A percentile compares a stretch with the other conserved stretches of the same genome.
Evolutionary conservation across 352 stramenopile species (phyloP).

Genomic region (Phytopythium helicoides): DNA sequence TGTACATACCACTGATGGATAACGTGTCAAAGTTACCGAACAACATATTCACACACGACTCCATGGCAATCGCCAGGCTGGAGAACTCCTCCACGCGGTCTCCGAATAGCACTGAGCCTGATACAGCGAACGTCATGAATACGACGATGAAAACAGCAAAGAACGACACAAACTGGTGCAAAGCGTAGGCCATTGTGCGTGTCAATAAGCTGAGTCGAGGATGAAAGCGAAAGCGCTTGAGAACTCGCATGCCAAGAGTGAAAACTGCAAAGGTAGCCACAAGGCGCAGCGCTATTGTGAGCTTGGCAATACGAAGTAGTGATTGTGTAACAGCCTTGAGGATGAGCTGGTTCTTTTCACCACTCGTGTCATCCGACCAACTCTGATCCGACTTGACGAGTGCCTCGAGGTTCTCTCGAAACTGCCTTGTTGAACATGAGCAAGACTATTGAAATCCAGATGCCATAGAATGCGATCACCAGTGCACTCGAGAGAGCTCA

Average conservation of each 20-base stretch:
- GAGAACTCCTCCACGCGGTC: conserved; percentile 40
- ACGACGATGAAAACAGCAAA: conserved; percentile 53
- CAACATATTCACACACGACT: conserved; percentile 55
- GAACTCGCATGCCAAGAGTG: conserved; percentile 23
- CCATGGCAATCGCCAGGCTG: conserved; percentile 24
- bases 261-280: conserved; percentile 25
- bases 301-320: conserved; percentile 20
- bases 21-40: conserved; percentile 53
- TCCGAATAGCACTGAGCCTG: conserved; percentile 44
- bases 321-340: conserved; percentile 26
- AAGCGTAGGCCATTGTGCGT: conserved; percentile 31
- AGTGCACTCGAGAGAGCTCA: conserved; percentile 9
- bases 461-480: conserved; percentile 24
- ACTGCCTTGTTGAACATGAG: conserved; percentile 28
- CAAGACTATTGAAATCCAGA: conserved; percentile 31
- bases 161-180: conserved; percentile 41
- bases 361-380: conserved; percentile 20
- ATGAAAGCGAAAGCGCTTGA: conserved; percentile 44
- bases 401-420: conserved; percentile 34
- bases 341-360: background rate
- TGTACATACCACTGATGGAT: conserved; percentile 29
- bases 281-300: conserved; percentile 22
- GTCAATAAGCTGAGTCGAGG: conserved; percentile 43
- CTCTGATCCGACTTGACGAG: conserved; percentile 33
- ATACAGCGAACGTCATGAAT: conserved; percentile 41